A percentile compares a stretch with the other conserved stretches of the same genome.
phyloP scores from a whole-genome alignment of 805 yeast species.

The Aciculoconidium aculeatum region DNA sequence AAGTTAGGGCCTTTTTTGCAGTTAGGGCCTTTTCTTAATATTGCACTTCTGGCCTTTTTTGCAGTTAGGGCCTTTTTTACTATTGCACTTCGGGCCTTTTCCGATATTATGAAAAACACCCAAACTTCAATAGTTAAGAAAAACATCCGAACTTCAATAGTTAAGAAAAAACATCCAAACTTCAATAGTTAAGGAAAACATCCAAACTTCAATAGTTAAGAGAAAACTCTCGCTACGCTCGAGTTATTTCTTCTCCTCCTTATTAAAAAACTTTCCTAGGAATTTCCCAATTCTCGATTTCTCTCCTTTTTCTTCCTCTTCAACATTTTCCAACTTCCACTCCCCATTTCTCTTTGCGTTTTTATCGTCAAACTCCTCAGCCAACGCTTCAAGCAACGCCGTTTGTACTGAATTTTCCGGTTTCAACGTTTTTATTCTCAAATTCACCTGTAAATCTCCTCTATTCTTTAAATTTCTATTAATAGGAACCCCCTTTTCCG shows the following conservation, averaged over 20 bases:
- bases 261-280: constrained; percentile 20
- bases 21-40: no score
- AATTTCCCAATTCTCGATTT: constrained; percentile 30
- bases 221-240: background rate
- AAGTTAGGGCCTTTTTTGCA: no score
- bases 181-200: no score
- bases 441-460: constrained; percentile 75
- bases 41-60: no score
- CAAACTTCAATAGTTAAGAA: no score
- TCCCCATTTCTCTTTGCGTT: constrained; percentile 62
- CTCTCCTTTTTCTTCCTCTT: constrained; percentile 26
- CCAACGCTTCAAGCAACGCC: constrained; percentile 87
- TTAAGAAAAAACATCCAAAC: no score
- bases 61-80: no score
- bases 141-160: no score
- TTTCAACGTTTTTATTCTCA: constrained; percentile 63
- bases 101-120: no score
- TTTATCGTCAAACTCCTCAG: constrained; percentile 80
- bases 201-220: no score
- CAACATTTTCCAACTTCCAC: constrained; percentile 25
- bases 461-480: constrained; percentile 46
- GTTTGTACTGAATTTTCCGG: constrained; percentile 82
- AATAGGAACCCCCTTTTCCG: constrained; percentile 83
- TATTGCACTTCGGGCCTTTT: no score
- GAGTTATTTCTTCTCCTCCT: constrained; percentile 8